A percentile compares a stretch with the other conserved stretches of the same genome.
Conservation (phyloP, 805 yeast species). For the Cyberlindnera mycetangii region DNA sequence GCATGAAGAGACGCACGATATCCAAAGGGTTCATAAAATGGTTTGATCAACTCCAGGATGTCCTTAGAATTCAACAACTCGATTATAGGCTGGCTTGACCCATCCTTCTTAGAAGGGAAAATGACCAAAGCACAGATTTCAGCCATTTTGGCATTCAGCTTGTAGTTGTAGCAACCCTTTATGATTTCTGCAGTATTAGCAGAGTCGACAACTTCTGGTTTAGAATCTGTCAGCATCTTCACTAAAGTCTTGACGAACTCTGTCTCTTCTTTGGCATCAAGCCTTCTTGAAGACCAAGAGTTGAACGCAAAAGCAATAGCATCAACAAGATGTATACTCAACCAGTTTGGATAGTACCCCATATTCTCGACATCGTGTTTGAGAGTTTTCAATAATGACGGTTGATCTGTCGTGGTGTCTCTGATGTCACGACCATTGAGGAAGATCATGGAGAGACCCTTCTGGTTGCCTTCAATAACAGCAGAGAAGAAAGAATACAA, state of each 20-base stretch:
- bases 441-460: slow-evolving; percentile 70
- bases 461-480: slow-evolving; percentile 68
- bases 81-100: slow-evolving; percentile 41
- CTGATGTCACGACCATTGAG: slow-evolving; percentile 48
- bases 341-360: slow-evolving; percentile 54
- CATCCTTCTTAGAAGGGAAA: slow-evolving; percentile 50
- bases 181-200: slow-evolving; percentile 26
- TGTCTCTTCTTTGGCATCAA: slow-evolving; percentile 35
- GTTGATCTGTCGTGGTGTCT: slow-evolving; percentile 18
- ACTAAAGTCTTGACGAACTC: slow-evolving; percentile 33
- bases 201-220: slow-evolving; percentile 6
- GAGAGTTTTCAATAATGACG: slow-evolving; percentile 52
- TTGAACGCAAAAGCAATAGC: slow-evolving; percentile 73
- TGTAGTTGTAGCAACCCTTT: slow-evolving; percentile 49
- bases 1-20: slow-evolving; percentile 46
- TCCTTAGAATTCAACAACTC: slow-evolving; percentile 37
- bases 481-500: slow-evolving; percentile 65
- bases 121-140: slow-evolving; percentile 73
- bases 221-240: slow-evolving; percentile 29
- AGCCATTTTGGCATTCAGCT: slow-evolving; percentile 62
- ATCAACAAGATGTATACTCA: slow-evolving; percentile 66
- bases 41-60: slow-evolving; percentile 32
- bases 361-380: slow-evolving; percentile 53
- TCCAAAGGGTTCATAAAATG: slow-evolving; percentile 42
- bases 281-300: slow-evolving; percentile 68